Evolutionary conservation across 306 rosid species (phyloP).

Genomic region (Malus sieversii): DNA sequence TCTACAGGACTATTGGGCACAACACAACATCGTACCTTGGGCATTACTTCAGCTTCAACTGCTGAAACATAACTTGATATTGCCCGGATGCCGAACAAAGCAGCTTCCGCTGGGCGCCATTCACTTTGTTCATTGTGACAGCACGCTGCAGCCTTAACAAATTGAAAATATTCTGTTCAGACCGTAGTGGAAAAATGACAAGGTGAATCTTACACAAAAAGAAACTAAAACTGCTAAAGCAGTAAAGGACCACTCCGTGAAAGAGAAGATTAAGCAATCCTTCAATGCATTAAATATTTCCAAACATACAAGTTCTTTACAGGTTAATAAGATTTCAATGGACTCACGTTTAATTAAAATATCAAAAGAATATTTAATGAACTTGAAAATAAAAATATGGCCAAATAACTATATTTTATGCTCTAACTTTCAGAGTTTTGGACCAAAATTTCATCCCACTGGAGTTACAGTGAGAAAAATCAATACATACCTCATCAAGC

Average conservation of each 20-base stretch:
- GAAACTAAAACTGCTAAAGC: background rate
- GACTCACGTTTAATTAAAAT: background rate
- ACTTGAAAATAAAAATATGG: background rate
- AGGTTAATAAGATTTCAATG: background rate
- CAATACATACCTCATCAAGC: conserved; percentile 76
- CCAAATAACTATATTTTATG: background rate
- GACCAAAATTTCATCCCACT: background rate
- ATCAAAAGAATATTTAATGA: background rate
- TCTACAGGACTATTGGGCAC: background rate
- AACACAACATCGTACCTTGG: conserved; percentile 57
- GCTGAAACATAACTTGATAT: conserved; percentile 78
- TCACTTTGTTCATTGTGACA: conserved; percentile 62
- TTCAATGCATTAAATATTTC: background rate
- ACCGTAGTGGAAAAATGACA: conserved; percentile 1
- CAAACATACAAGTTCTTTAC: background rate
- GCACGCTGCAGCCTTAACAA: conserved; percentile 66
- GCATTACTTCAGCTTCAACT: conserved; percentile 93
- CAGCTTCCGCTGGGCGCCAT: conserved; percentile 97
- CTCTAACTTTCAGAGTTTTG: background rate
- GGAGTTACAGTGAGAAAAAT: conserved; percentile 1
- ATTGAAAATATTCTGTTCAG: background rate
- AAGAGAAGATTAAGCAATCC: background rate
- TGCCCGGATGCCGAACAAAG: conserved; percentile 91
- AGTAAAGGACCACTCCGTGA: background rate
- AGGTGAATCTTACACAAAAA: conserved; percentile 2